A percentile compares a stretch with the other conserved stretches of the same genome.
phyloP scores from a whole-genome alignment of 2,329 filamentous ascomycete species.

The Hypoxylon sp. region DNA sequence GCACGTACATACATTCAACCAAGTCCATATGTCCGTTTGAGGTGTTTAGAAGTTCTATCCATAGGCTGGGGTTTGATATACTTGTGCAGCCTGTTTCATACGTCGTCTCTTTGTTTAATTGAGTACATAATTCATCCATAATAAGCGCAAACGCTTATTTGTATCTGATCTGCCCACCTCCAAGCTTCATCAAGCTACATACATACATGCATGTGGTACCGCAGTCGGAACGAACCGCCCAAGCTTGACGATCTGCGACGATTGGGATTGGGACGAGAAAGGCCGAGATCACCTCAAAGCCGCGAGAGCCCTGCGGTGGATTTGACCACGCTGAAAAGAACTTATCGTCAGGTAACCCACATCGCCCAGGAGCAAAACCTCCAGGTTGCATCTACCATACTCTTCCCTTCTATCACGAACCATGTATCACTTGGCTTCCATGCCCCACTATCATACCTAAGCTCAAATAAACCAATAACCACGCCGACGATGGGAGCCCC shows the following conservation, averaged over 20 bases:
- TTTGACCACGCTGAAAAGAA: slow-evolving; percentile 12
- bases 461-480: slow-evolving; percentile 40
- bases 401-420: slow-evolving; percentile 15
- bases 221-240: slow-evolving; percentile 32
- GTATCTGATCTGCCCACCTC: slow-evolving; percentile 31
- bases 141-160: slow-evolving; percentile 14
- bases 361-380: slow-evolving; percentile 47
- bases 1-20: slow-evolving; percentile 8
- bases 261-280: slow-evolving; percentile 28
- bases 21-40: not conserved
- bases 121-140: slow-evolving; percentile 18
- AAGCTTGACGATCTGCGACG: slow-evolving; percentile 13
- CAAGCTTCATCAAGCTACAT: not conserved
- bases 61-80: slow-evolving; percentile 10
- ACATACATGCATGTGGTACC: slow-evolving; percentile 9
- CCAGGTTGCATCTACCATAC: slow-evolving; percentile 41
- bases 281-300: slow-evolving; percentile 23
- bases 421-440: slow-evolving; percentile 31
- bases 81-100: slow-evolving; percentile 1
- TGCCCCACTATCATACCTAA: slow-evolving; percentile 41
- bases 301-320: slow-evolving; percentile 7
- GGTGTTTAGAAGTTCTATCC: slow-evolving; percentile 5
- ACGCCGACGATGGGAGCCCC: slow-evolving; percentile 34
- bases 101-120: slow-evolving; percentile 16
- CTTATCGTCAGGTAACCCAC: slow-evolving; percentile 35